phyloP scores from a whole-genome alignment of 1,284 basidiomycete genomes.

The Ceratobasidium sp. region DNA sequence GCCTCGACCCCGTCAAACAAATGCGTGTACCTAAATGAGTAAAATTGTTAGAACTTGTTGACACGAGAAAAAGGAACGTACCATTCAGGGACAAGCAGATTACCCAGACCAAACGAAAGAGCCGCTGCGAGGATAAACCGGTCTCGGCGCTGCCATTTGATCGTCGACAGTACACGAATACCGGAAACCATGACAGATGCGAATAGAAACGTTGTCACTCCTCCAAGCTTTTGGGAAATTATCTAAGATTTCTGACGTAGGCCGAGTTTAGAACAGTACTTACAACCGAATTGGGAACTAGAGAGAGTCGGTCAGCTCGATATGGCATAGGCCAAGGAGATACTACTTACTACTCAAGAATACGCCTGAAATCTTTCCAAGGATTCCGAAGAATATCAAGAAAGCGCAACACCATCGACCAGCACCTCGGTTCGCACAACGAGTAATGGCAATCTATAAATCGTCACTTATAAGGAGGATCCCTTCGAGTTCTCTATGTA shows the following conservation, averaged over 20 bases:
- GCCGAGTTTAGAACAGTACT: neutral
- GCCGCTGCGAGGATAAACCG: conserved; percentile 79
- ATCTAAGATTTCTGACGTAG: neutral
- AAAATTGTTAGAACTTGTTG: conserved; percentile 53
- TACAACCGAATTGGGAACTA: conserved; percentile 77
- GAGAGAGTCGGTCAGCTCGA: conserved; percentile 48
- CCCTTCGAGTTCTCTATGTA: neutral
- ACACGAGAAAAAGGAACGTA: conserved; percentile 51
- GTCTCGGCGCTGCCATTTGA: conserved; percentile 76
- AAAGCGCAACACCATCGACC: conserved; percentile 80
- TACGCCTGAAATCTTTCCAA: conserved; percentile 84
- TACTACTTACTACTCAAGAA: conserved; percentile 73
- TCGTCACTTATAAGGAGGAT: neutral
- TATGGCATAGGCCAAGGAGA: no score
- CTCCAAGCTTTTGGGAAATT: conserved; percentile 66
- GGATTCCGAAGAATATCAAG: conserved; percentile 78
- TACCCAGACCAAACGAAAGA: conserved; percentile 78
- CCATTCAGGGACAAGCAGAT: conserved; percentile 62
- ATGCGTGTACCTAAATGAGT: conserved; percentile 66
- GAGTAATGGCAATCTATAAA: conserved; percentile 73
- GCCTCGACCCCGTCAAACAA: conserved; percentile 73
- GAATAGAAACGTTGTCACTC: conserved; percentile 81
- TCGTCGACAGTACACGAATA: conserved; percentile 76
- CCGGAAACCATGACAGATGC: conserved; percentile 76
- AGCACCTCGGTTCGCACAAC: conserved; percentile 79